A percentile compares a stretch with the other conserved stretches of the same genome.
Conservation (phyloP, 352 stramenopile species). For the Pythium scleroteichum region DNA sequence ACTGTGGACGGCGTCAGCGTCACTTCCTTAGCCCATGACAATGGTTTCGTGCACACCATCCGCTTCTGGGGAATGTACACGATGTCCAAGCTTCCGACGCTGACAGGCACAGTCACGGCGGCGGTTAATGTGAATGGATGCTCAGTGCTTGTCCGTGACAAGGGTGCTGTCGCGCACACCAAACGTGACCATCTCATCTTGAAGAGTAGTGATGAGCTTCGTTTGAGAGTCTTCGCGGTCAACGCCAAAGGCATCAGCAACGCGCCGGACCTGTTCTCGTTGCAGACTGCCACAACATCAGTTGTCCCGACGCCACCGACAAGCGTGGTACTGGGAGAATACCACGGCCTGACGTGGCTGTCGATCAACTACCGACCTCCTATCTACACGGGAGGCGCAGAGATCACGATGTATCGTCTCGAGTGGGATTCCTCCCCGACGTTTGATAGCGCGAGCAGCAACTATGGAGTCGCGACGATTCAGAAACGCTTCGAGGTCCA, state of each 20-base stretch:
- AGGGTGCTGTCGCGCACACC: constrained; percentile 44
- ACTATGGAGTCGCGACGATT: constrained; percentile 87
- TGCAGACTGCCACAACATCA: constrained; percentile 51
- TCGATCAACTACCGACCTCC: constrained; percentile 82
- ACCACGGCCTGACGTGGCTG: constrained; percentile 73
- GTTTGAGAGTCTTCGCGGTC: constrained; percentile 59
- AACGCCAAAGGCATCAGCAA: constrained; percentile 65
- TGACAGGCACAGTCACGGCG: constrained; percentile 30
- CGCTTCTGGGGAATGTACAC: constrained; percentile 86
- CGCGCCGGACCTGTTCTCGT: constrained; percentile 31
- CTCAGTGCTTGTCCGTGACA: constrained; percentile 44
- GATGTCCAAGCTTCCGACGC: constrained; percentile 47
- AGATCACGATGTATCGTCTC: constrained; percentile 91
- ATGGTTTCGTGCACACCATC: constrained; percentile 81
- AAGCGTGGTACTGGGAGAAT: constrained; percentile 76
- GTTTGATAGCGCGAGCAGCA: constrained; percentile 79
- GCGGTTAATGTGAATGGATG: constrained; percentile 32
- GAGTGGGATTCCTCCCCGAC: constrained; percentile 87
- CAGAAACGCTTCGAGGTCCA: constrained; percentile 91
- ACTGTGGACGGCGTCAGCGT: constrained; percentile 60
- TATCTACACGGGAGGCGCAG: constrained; percentile 84
- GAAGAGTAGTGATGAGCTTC: constrained; percentile 48
- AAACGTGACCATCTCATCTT: constrained; percentile 60
- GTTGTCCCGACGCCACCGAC: constrained; percentile 73
- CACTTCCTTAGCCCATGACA: constrained; percentile 33